A percentile compares a stretch with the other conserved stretches of the same genome.
Conservation (phyloP, 148 eudicot species). For the Cornus controversa region DNA sequence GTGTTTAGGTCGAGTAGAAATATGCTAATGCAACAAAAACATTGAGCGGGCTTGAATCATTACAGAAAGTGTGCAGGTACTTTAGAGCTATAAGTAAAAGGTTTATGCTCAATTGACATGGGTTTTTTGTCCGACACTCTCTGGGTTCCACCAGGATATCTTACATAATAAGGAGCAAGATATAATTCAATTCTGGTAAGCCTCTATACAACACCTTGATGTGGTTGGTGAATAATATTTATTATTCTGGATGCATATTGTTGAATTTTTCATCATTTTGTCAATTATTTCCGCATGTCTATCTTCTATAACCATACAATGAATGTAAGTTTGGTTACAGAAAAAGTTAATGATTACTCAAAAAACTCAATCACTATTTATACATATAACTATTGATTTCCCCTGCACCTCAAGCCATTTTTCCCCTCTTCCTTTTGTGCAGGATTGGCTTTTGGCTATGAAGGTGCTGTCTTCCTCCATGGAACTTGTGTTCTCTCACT, state of each 20-base stretch:
- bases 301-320: neutral
- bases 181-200: slow-evolving; percentile 33
- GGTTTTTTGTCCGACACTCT: neutral
- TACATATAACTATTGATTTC: too few species aligned
- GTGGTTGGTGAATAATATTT: neutral
- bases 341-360: neutral
- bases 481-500: too few species aligned
- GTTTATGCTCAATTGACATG: slow-evolving; percentile 11
- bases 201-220: neutral
- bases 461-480: too few species aligned
- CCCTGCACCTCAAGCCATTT: too few species aligned
- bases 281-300: slow-evolving; percentile 26
- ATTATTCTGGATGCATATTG: slow-evolving; percentile 19
- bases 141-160: slow-evolving; percentile 26
- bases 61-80: slow-evolving; percentile 41
- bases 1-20: slow-evolving; percentile 31
- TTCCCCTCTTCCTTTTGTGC: too few species aligned
- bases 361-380: neutral
- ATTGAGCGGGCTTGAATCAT: slow-evolving; percentile 37
- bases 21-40: slow-evolving; percentile 49
- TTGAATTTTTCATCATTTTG: slow-evolving; percentile 29
- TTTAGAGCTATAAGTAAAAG: slow-evolving; percentile 39
- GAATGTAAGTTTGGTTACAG: too few species aligned
- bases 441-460: too few species aligned
- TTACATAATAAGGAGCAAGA: slow-evolving; percentile 17